A percentile compares a stretch with the other conserved stretches of the same genome.
phyloP scores from a whole-genome alignment of 2,329 filamentous ascomycete genomes.

The Phialemonium atrogriseum region DNA sequence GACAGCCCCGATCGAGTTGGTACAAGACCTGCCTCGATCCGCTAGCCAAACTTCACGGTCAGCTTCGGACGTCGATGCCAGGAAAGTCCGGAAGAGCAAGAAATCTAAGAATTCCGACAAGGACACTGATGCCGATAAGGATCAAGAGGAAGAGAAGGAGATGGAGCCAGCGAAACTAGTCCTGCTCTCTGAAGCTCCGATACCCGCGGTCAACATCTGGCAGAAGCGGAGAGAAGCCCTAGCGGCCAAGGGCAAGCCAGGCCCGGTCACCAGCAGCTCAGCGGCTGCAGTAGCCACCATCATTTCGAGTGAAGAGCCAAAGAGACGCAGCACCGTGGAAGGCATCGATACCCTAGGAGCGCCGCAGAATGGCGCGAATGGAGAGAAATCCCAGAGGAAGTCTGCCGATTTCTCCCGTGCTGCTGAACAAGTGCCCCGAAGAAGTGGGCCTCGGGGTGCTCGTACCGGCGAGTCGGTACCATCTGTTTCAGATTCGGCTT shows the following conservation, averaged over 20 bases:
- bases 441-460: constrained; percentile 34
- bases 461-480: constrained; percentile 38
- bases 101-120: constrained; percentile 45
- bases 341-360: constrained; percentile 14
- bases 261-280: no score
- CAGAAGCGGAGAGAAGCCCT: constrained; percentile 64
- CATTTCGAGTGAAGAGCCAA: constrained; percentile 37
- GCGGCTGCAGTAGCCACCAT: no score
- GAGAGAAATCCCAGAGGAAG: constrained; percentile 34
- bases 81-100: constrained; percentile 56
- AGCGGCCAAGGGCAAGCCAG: constrained; percentile 43
- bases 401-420: constrained; percentile 30
- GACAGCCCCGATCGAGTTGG: not conserved
- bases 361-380: constrained; percentile 22
- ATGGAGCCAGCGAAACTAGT: constrained; percentile 47
- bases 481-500: constrained; percentile 65
- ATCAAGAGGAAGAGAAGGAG: constrained; percentile 46
- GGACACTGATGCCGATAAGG: constrained; percentile 43
- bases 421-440: constrained; percentile 30
- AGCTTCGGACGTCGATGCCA: constrained; percentile 60
- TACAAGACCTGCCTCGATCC: constrained; percentile 35
- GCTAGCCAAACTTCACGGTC: constrained; percentile 57
- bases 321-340: constrained; percentile 19
- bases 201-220: constrained; percentile 85
- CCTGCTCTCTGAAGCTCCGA: constrained; percentile 70